Base-by-base conservation (phyloP, 148 eudicot species). In the Diospyros kaki region DNA sequence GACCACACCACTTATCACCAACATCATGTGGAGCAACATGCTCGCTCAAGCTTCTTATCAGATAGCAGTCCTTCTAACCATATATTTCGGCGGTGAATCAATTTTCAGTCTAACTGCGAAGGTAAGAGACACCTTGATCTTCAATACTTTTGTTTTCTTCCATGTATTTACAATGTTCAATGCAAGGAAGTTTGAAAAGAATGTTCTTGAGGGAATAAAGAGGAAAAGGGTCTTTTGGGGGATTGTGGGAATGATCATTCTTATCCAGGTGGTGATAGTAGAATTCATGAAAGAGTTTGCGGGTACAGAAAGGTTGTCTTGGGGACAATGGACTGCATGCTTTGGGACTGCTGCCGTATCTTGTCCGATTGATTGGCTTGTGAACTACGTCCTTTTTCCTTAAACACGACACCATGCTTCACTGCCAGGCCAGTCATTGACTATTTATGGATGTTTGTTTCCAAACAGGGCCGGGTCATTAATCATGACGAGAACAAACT, bases 131-230 rank as follows among this genome's bases (percentile, higher is more conserved):
- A 76, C 79, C 1, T 1, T 76, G 28, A 68, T 76, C 46, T 69
- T 76, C 68, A 76, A 68, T 45, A 77, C 69, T 5, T 70, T 61
- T 15, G 75, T 77, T 3, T 52, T 77, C 9, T 70, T 73, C 66
- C 79, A 76, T 14, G 63, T 77, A 5, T 70, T 63, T 59, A 77
- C 58, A 6, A 0, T 2, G 11, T 58, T 77, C 62, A 70, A 53
- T 38, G 42, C 70, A 17, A 63, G 63, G 43, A 59, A 58, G 52
- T 14, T 41, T 1, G 69, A 77, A n/a, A 40, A 41, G 74, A 77
- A 77, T 18, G 51, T 77, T 1, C 45, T 77, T 14, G 14, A 72
- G 53, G 75, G 48, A 11, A 39, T 77, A 4, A 55, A 50, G 4
- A 71, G 44, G 39, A 77, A 64, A 42, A 58, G 44, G 42, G 0